These are phyloP conservation scores for Zoysia pacifica DNA, from an alignment of 176 grass and related monocot species.

Conservation along the genomic window DNA sequence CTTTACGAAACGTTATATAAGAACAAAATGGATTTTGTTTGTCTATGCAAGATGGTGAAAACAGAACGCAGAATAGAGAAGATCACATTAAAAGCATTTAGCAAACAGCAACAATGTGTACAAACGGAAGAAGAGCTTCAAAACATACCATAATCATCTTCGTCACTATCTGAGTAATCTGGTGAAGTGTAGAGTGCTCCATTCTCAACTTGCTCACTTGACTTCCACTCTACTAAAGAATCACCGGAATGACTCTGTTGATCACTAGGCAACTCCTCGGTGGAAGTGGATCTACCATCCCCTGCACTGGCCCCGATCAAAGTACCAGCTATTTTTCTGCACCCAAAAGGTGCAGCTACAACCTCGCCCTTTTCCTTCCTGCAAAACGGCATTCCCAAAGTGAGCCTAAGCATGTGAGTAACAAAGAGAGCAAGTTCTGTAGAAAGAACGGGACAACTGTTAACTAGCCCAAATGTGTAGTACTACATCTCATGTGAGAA, in stretches of 20 bases:
- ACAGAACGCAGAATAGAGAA: background rate
- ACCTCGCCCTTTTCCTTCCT: slow-evolving; percentile 30
- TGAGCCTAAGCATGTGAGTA: background rate
- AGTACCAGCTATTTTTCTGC: slow-evolving; percentile 54
- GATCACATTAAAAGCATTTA: slow-evolving; percentile 5
- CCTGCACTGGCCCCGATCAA: slow-evolving; percentile 55
- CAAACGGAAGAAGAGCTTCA: slow-evolving; percentile 26
- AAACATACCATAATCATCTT: slow-evolving; percentile 78
- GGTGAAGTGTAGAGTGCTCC: slow-evolving; percentile 79
- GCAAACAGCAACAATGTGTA: background rate
- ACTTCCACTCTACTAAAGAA: slow-evolving; percentile 75
- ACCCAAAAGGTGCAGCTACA: slow-evolving; percentile 1
- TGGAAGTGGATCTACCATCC: slow-evolving; percentile 49
- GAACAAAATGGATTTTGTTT: background rate
- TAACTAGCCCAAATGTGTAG: background rate
- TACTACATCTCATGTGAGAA: background rate
- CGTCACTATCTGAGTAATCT: slow-evolving; percentile 80
- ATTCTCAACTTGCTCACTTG: slow-evolving; percentile 89
- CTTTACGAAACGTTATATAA: background rate
- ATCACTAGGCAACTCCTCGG: slow-evolving; percentile 66
- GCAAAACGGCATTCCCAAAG: slow-evolving; percentile 9
- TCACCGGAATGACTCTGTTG: slow-evolving; percentile 69
- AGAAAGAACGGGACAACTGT: background rate
- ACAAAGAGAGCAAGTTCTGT: background rate
- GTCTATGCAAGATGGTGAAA: background rate